A percentile compares a stretch with the other conserved stretches of the same genome.
Evolutionary conservation across 192 early-diverging fungal species (phyloP).

Genomic region (Rhizophagus sp.): DNA sequence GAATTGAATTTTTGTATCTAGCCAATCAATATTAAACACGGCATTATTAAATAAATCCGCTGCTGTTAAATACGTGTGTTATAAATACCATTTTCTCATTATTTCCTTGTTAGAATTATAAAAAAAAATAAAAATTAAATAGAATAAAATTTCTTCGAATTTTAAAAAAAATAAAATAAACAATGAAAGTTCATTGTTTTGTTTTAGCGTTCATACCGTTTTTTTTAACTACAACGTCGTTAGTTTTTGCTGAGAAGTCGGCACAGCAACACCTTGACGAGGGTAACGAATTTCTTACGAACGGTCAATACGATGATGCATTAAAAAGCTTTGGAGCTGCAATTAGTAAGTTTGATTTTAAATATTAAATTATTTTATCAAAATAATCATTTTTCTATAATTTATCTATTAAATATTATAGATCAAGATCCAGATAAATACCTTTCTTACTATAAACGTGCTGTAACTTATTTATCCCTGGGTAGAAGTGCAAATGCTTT

Average conservation of each 20-base stretch:
- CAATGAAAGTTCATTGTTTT: constrained; percentile 12
- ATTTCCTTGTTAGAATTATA: too few relatives aligned
- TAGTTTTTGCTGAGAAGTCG: constrained; percentile 12
- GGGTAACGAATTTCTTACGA: constrained; percentile 5
- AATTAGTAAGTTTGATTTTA: constrained; percentile 1
- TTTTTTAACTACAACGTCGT: constrained; percentile 10
- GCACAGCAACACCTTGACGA: constrained; percentile 14
- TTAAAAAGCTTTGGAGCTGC: constrained; percentile 12
- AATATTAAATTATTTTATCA: not conserved
- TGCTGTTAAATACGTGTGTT: too few relatives aligned
- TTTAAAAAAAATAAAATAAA: too few relatives aligned
- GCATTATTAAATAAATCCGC: too few relatives aligned
- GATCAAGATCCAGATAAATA: constrained; percentile 81
- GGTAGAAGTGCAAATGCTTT: constrained; percentile 73
- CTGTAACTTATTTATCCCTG: constrained; percentile 76
- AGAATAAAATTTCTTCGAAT: too few relatives aligned
- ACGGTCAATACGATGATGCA: constrained; percentile 11
- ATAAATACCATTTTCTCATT: too few relatives aligned
- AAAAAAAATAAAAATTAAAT: too few relatives aligned
- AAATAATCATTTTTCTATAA: not conserved
- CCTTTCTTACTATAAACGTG: constrained; percentile 85
- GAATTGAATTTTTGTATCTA: too few relatives aligned
- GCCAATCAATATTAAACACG: too few relatives aligned
- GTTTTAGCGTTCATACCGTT: not conserved
- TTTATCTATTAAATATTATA: constrained; percentile 21